A percentile compares a stretch with the other conserved stretches of the same genome.
phyloP scores from a whole-genome alignment of 2,329 filamentous ascomycete genomes.

The Aureobasidium leucospermi region DNA sequence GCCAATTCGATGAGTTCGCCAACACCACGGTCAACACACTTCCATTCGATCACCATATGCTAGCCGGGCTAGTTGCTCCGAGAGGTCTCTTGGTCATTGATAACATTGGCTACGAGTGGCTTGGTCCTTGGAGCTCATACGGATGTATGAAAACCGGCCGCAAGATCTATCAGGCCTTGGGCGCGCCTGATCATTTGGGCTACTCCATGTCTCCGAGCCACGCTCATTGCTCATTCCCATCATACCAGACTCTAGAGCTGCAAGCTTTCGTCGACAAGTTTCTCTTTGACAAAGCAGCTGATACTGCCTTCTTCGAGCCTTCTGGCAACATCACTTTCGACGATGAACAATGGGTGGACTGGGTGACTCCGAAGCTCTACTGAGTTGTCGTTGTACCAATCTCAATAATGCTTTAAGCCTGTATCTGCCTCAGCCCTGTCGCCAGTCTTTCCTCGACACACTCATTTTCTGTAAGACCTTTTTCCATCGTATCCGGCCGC shows the following conservation, averaged over 20 bases:
- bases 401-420: not conserved
- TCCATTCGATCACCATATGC: conserved; percentile 52
- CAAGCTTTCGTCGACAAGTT: conserved; percentile 51
- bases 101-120: conserved; percentile 53
- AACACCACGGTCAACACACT: conserved; percentile 37
- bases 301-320: conserved; percentile 24
- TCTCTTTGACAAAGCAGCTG: conserved; percentile 32
- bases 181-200: conserved; percentile 49
- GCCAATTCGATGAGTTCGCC: conserved; percentile 46
- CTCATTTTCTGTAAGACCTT: not conserved
- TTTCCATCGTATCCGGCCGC: not conserved
- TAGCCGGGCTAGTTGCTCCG: conserved; percentile 50
- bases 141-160: conserved; percentile 51
- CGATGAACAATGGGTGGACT: conserved; percentile 13
- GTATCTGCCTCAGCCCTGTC: not conserved
- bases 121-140: conserved; percentile 50
- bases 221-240: conserved; percentile 51
- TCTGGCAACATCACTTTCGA: conserved; percentile 30
- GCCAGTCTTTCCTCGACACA: not conserved
- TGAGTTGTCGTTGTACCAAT: not conserved
- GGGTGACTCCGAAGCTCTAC: conserved; percentile 6
- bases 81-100: conserved; percentile 50
- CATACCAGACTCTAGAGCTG: conserved; percentile 45
- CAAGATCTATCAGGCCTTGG: conserved; percentile 48
- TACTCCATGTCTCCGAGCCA: conserved; percentile 50